Evolutionary conservation across 2,329 filamentous ascomycete species (phyloP), one percentile per base, ranked within the genome.

Genomic region (Aplosporella prunicola): DNA sequence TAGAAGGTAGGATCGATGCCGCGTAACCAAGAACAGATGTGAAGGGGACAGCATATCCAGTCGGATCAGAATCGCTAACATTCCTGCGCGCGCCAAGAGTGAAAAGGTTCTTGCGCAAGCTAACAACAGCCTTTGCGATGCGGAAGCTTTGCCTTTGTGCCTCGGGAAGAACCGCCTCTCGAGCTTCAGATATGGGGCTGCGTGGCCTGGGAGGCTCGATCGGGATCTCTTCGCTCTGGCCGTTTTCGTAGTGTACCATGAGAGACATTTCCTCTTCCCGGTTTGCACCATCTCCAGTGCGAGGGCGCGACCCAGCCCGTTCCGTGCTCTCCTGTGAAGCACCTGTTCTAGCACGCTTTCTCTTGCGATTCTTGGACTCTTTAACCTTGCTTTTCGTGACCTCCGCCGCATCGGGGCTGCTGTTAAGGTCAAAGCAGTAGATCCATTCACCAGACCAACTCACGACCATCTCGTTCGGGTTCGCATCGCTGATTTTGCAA

Each of bases 361-460:
- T 67, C 52, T 80, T 79, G 29, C 68, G 62, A 27, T 64, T 62
- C 20, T 51, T 60, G 9, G 56, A 47, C 13, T 43, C 40, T 26
- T 51, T 51, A 2, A 44, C 47, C 24, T 15, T 34, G 13, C 11
- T 22, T 25, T 25, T 35, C 10, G 20, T 30, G 11, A 52, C 47
- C 15, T 74, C 70, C 40, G 60, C 56, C 6, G 68, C 69, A 57
- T 78, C 74, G 2, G 73, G 68, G 46, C 68, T 72, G 32, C 68
- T 67, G 28, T 77, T 58, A 11, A 82, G 64, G 49, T 82, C 76
- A 49, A 82, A 82, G 47, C 72, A 73, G 56, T 78, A 78, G 34
- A 81, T 76, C 44, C 75, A 68, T 43, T 80, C 76, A 15, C 74
- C 75, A 14, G 75, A 80, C 78, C 78, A 82, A 47, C 76, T 80